Base-by-base conservation (phyloP, 2,329 filamentous ascomycete species). In the Stylonectria norvegica region DNA sequence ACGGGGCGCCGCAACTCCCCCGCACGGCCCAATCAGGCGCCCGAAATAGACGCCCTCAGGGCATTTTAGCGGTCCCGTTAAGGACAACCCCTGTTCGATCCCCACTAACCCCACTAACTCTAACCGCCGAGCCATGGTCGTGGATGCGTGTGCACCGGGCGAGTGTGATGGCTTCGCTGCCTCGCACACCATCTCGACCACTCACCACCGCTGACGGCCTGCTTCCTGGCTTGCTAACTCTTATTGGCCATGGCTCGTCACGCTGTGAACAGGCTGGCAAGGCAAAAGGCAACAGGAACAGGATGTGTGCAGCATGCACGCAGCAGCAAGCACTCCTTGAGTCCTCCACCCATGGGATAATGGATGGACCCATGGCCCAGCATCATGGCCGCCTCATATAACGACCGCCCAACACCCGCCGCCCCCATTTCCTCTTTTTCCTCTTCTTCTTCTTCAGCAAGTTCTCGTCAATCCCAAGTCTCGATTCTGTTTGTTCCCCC, bases 371-470 rank as follows among this genome's bases (percentile, higher is more conserved):
- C n/a, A n/a, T n/a, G n/a, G n/a, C n/a, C n/a, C n/a, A n/a, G n/a
- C n/a, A n/a, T n/a, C n/a, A n/a, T n/a, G 55, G 52, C 43, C 40
- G 36, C 44, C 37, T 27, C 47, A 42, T 58, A 58, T 58, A 58
- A 57, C 52, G 57, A 55, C 55, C 36, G 51, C 55, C 56, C 61
- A 60, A 60, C 59, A 60, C 61, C n/a, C 61, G 58, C 59, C 57
- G 32, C 43, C 50, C 37, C 43, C 50, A 55, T 37, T 2, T 28
- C 54, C 56, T 44, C 31, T 57, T 53, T 57, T 62, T 57, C 60
- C 59, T 67, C 66, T 65, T 57, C 61, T 69, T 70, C 64, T 67
- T 68, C 80, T 73, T 73, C 73, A 83, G 81, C 82, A 85, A 85
- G 81, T 71, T 70, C 60, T 72, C 66, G 51, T 74, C 74, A 69